Conservation (phyloP, 805 yeast species). For the Lipomyces japonicus region DNA sequence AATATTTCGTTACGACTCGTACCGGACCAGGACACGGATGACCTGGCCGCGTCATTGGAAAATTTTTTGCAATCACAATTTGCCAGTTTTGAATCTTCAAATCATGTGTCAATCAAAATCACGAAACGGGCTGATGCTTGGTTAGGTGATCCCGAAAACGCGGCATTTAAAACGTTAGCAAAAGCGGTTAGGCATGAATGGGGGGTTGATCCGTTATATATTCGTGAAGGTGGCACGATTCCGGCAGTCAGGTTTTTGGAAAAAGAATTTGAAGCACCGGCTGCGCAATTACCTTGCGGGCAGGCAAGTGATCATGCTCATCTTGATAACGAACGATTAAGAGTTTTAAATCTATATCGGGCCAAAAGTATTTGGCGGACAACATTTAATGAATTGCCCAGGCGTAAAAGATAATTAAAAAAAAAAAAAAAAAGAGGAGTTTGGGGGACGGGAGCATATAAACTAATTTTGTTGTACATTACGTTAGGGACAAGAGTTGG, state of each 20-base stretch:
- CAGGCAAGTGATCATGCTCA: conserved; percentile 95
- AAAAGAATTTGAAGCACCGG: conserved; percentile 76
- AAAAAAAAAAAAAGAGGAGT: background rate
- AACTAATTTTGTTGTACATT: background rate
- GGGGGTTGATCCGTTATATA: conserved; percentile 57
- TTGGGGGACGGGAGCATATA: background rate
- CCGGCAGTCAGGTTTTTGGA: conserved; percentile 86
- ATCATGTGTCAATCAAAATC: conserved; percentile 57
- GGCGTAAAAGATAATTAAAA: background rate
- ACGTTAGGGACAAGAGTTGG: too few relatives aligned
- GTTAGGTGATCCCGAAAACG: conserved; percentile 81
- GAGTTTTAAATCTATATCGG: conserved; percentile 73
- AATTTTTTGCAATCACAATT: conserved; percentile 50
- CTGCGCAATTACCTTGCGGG: conserved; percentile 95
- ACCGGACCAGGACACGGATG: conserved; percentile 73
- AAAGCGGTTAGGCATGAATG: conserved; percentile 65
- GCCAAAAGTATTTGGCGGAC: conserved; percentile 53
- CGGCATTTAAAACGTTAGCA: conserved; percentile 64
- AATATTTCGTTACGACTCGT: conserved; percentile 80
- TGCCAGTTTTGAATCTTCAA: conserved; percentile 48
- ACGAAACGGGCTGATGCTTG: conserved; percentile 92
- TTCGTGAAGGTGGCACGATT: conserved; percentile 96
- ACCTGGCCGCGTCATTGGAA: conserved; percentile 51
- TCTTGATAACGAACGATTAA: conserved; percentile 75
- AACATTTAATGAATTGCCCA: conserved; percentile 16